Conservation (phyloP, 2,329 filamentous ascomycete species). For the Triangularia setosa region DNA sequence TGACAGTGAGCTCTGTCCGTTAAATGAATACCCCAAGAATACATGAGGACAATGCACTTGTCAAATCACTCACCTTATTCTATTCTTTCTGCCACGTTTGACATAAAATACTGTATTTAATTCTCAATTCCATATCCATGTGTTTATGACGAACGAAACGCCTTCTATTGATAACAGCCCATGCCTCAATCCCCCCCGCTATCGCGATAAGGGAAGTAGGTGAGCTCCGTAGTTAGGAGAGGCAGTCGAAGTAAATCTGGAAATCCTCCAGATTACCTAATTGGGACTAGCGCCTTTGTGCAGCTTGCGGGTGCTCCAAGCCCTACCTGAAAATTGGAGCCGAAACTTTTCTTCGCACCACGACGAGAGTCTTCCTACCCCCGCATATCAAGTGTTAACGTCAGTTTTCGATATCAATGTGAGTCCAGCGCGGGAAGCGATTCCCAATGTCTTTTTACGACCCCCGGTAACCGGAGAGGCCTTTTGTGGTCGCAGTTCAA, state of each 20-base stretch:
- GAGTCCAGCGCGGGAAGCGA: constrained; percentile 15
- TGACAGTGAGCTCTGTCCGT: constrained; percentile 6
- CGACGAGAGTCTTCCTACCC: constrained; percentile 23
- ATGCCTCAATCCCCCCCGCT: too few relatives aligned
- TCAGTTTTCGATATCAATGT: constrained; percentile 26
- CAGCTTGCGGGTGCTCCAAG: constrained; percentile 18
- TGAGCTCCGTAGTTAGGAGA: background rate
- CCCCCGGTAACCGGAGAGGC: background rate
- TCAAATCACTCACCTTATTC: background rate
- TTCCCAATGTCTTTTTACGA: background rate
- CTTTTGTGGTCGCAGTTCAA: background rate
- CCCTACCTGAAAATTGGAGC: constrained; percentile 28
- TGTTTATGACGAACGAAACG: background rate
- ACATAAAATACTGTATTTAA: background rate
- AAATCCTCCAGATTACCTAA: constrained; percentile 14
- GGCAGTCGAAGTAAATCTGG: background rate
- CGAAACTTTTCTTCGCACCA: constrained; percentile 29
- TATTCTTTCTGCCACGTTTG: background rate
- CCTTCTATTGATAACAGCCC: background rate
- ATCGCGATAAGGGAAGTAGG: background rate
- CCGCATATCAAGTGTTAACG: constrained; percentile 25
- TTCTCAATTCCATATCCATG: background rate
- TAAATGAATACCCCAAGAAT: constrained; percentile 3
- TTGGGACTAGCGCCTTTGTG: constrained; percentile 18
- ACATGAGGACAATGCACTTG: constrained; percentile 3